Base-by-base conservation (phyloP, 495 filamentous ascomycete genomes). In the Penicillium daleae region DNA sequence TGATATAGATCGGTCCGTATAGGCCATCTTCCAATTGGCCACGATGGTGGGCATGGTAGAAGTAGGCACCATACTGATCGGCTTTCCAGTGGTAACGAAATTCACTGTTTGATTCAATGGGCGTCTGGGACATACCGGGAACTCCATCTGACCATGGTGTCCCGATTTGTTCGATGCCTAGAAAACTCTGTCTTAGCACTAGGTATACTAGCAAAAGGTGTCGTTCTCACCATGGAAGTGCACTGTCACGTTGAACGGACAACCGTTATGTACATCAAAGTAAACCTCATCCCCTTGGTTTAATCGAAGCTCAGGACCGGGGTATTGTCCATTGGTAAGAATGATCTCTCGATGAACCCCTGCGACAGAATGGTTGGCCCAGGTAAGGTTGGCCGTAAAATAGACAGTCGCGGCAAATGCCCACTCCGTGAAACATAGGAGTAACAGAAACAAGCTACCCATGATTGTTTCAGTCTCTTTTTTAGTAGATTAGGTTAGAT, bases 201-300 rank as follows among this genome's bases (percentile, higher is more conserved):
- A 4, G 4, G 0, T 55, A 0, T 32, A n/a, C 24, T 7, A 8
- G 6, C 5, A 17, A 0, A 29, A 27, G 46, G 0, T 1, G 2
- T 35, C 6, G 21, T 22, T 15, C 66, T 56, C 55, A 72, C 85
- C 82, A 63, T 86, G 83, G 50, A 82, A 85, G 63, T 86, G 83
- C 9, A 86, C 70, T 7, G 80, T 80, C 0, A 78, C 79, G 46
- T 83, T 80, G 35, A 82, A 82, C 0, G 85, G 85, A 57, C 82
- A 74, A 2, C 74, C 71, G 71, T 88, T 89, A 57, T 77, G 72
- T 7, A 89, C 85, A 17, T 81, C 76, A 19, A 90, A 83, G 39
- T 87, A 76, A 59, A 89, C 86, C 50, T 78, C 76, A 64, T 89
- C 86, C 4, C 86, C 86, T 74, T 88, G 83, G 63, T 87, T 82